Conservation (phyloP, 805 yeast genomes). For the Jamesozyma jinghongensis region DNA sequence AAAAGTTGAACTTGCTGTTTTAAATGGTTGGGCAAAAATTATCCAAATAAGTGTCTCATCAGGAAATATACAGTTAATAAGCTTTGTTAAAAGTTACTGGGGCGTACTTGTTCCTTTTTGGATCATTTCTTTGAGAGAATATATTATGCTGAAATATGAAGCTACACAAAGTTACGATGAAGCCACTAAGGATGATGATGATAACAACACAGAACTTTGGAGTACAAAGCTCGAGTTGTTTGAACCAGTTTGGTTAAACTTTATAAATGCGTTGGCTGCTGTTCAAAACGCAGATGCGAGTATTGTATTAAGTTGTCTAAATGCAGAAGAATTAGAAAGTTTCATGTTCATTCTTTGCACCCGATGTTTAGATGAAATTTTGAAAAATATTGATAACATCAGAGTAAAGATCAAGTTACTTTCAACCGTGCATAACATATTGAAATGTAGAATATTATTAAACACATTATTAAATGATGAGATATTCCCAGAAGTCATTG, state of each 20-base stretch:
- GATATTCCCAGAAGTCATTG: slow-evolving; percentile 67
- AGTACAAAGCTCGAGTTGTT: slow-evolving; percentile 26
- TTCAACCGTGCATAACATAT: slow-evolving; percentile 45
- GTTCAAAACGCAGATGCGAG: slow-evolving; percentile 44
- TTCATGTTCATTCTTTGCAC: slow-evolving; percentile 77
- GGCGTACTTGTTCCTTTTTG: slow-evolving; percentile 63
- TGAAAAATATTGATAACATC: slow-evolving; percentile 31
- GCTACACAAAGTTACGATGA: slow-evolving; percentile 12
- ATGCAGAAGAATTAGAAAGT: slow-evolving; percentile 44
- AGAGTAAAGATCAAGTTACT: slow-evolving; percentile 31
- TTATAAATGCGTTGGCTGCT: slow-evolving; percentile 66
- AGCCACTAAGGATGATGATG: slow-evolving; percentile 7
- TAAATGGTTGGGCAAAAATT: slow-evolving; percentile 68
- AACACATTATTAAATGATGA: slow-evolving; percentile 54
- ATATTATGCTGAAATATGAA: slow-evolving; percentile 53
- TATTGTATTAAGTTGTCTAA: slow-evolving; percentile 39
- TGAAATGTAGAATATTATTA: slow-evolving; percentile 49
- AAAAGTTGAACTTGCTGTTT: slow-evolving; percentile 48
- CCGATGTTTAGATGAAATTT: slow-evolving; percentile 69
- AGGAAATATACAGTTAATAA: slow-evolving; percentile 36
- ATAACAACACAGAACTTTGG: slow-evolving; percentile 1
- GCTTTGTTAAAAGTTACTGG: slow-evolving; percentile 47
- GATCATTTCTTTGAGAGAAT: slow-evolving; percentile 68
- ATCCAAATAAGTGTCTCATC: slow-evolving; percentile 27
- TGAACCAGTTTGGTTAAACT: slow-evolving; percentile 59